Conservation (phyloP, 495 filamentous ascomycete genomes). For the Viridothelium virens region DNA sequence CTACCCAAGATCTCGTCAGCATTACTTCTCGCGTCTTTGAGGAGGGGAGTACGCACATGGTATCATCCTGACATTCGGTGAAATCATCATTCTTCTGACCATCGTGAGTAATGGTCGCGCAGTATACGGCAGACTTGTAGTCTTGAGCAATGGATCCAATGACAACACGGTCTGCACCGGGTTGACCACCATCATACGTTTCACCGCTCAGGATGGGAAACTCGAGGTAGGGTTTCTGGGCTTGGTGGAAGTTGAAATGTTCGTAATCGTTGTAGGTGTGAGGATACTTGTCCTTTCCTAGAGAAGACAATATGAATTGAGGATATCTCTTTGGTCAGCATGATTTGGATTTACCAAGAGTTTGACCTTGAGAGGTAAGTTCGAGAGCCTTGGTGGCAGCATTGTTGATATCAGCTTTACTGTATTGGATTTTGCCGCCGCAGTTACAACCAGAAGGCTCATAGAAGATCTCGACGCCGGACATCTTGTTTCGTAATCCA, state of each 20-base stretch:
- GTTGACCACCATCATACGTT: constrained; percentile 18
- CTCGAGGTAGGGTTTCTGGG: constrained; percentile 26
- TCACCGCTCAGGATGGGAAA: constrained; percentile 28
- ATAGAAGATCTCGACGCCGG: constrained; percentile 6
- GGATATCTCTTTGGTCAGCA: too few relatives aligned
- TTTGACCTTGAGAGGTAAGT: constrained; percentile 24
- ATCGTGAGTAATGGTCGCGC: constrained; percentile 15
- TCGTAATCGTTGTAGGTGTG: constrained; percentile 31
- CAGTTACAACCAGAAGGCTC: constrained; percentile 24
- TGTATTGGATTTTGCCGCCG: constrained; percentile 16
- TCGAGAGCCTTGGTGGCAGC: constrained; percentile 21
- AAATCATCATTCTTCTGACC: constrained; percentile 6
- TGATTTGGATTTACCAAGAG: neutral
- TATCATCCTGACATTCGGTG: constrained; percentile 3
- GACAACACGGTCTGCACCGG: constrained; percentile 28
- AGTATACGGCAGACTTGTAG: constrained; percentile 25
- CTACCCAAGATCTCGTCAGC: neutral
- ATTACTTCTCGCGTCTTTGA: neutral
- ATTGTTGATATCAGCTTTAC: constrained; percentile 18
- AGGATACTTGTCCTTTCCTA: constrained; percentile 29
- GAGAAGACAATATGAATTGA: too few relatives aligned
- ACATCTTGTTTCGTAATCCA: neutral
- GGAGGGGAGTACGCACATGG: neutral
- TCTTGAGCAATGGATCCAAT: constrained; percentile 27
- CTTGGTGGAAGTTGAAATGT: constrained; percentile 28